Conservation (phyloP, 306 rosid species). For the Dicorynia guianensis region DNA sequence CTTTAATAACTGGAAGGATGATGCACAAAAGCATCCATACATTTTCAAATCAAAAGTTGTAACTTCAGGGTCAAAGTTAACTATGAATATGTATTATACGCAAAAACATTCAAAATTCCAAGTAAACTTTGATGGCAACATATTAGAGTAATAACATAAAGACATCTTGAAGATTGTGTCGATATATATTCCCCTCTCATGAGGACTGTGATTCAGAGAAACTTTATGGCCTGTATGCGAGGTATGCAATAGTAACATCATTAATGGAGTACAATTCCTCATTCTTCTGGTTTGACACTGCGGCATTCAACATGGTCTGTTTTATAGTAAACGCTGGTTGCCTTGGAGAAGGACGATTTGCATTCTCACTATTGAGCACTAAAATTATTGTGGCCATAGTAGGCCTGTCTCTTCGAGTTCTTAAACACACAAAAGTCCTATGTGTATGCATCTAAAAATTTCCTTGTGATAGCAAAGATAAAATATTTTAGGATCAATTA, state of each 20-base stretch:
- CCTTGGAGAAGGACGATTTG: neutral
- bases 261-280: neutral
- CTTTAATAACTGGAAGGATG: too few species aligned
- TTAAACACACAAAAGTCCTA: neutral
- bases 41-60: too few species aligned
- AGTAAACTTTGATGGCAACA: too few species aligned
- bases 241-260: neutral
- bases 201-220: too few species aligned
- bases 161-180: too few species aligned
- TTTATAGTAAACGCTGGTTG: neutral
- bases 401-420: neutral
- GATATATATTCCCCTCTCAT: too few species aligned
- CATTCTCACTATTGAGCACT: neutral
- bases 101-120: too few species aligned
- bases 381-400: neutral
- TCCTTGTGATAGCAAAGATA: neutral
- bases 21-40: too few species aligned
- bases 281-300: neutral
- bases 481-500: neutral
- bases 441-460: neutral
- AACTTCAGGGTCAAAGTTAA: too few species aligned
- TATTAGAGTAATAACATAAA: too few species aligned
- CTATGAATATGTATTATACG: too few species aligned
- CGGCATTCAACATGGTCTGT: neutral
- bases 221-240: neutral